Evolutionary conservation across 2,329 filamentous ascomycete species (phyloP).

Genomic region (Aspergillus sp.): DNA sequence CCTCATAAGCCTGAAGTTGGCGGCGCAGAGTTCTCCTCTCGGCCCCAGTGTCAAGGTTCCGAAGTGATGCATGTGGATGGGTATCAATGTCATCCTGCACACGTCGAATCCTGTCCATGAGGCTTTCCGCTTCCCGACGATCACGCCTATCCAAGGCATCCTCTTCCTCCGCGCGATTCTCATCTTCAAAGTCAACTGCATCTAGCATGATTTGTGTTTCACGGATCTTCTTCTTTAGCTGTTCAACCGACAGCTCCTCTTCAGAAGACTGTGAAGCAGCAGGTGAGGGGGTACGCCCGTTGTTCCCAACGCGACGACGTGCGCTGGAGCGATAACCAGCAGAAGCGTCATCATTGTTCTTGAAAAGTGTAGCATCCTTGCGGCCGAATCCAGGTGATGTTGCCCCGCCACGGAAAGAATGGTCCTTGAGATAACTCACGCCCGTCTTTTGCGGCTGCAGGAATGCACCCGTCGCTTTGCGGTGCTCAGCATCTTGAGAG

Average conservation of each 20-base stretch:
- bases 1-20: constrained; percentile 84
- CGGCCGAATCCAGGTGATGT: constrained; percentile 64
- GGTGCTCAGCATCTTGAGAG: constrained; percentile 82
- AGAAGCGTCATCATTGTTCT: constrained; percentile 86
- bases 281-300: constrained; percentile 75
- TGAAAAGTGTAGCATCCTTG: constrained; percentile 95
- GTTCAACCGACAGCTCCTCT: constrained; percentile 84
- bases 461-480: constrained; percentile 87
- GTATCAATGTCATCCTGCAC: constrained; percentile 93
- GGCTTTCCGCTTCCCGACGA: constrained; percentile 86
- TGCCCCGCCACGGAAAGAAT: constrained; percentile 77
- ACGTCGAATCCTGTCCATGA: constrained; percentile 88
- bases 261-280: constrained; percentile 68
- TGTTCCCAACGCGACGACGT: constrained; percentile 76
- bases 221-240: constrained; percentile 87
- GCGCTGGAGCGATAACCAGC: constrained; percentile 93
- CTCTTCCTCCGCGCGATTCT: constrained; percentile 86
- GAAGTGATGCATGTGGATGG: constrained; percentile 76
- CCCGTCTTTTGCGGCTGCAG: constrained; percentile 93
- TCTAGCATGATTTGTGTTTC: constrained; percentile 95
- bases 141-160: constrained; percentile 89
- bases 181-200: constrained; percentile 94
- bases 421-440: constrained; percentile 96
- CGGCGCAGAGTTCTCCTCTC: constrained; percentile 85
- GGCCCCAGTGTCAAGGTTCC: constrained; percentile 79